Conservation (phyloP, 1,284 basidiomycete species). For the Fomitopsis pinicola region DNA sequence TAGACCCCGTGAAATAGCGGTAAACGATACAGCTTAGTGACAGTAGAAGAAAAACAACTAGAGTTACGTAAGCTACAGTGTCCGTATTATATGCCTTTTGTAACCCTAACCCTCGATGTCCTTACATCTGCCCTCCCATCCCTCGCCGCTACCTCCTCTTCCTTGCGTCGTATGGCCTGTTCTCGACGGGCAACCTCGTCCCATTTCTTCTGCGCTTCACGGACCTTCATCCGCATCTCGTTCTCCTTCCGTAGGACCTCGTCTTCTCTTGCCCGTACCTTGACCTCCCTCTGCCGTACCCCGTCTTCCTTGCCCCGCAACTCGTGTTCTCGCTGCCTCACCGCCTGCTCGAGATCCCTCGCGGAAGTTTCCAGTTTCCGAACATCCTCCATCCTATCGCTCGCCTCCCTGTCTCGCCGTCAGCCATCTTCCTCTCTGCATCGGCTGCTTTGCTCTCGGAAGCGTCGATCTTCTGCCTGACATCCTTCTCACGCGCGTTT, state of each 20-base stretch:
- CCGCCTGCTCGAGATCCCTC: conserved; percentile 21
- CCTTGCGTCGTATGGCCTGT: neutral
- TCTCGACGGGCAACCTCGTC: neutral
- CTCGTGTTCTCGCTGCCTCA: conserved; percentile 20
- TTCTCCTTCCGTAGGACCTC: neutral
- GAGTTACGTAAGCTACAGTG: too few relatives aligned
- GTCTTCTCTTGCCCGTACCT: neutral
- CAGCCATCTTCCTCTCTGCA: conserved; percentile 21
- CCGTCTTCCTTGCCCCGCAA: conserved; percentile 17
- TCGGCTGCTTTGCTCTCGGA: conserved; percentile 15
- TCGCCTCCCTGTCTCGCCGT: conserved; percentile 13
- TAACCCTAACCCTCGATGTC: too few relatives aligned
- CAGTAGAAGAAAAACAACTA: too few relatives aligned
- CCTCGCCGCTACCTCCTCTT: neutral
- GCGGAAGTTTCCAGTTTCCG: conserved; percentile 21
- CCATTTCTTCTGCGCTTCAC: neutral
- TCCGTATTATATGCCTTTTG: too few relatives aligned
- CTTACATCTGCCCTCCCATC: neutral
- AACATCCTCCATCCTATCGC: conserved; percentile 16
- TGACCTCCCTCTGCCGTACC: neutral
- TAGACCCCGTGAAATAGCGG: too few relatives aligned
- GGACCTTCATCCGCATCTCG: neutral
- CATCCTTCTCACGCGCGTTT: conserved; percentile 12
- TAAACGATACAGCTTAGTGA: too few relatives aligned
- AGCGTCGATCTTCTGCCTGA: conserved; percentile 12